These are phyloP conservation scores for Apiospora sp. DNA, from an alignment of 2,329 filamentous ascomycete species.

Conservation along the genomic window DNA sequence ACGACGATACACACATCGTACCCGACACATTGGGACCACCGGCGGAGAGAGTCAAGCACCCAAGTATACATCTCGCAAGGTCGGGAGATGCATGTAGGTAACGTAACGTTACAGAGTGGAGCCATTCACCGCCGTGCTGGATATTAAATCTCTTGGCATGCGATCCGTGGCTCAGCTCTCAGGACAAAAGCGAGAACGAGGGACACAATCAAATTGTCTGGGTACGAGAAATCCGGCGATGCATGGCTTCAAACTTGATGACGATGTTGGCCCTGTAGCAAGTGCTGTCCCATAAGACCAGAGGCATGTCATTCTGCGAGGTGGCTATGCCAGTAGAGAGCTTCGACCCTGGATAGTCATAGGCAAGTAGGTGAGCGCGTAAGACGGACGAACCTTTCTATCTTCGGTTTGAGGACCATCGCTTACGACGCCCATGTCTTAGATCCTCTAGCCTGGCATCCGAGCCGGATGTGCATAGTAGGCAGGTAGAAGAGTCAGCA, in stretches of 20 bases:
- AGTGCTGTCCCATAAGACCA: background rate
- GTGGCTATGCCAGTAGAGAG: background rate
- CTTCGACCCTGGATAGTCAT: background rate
- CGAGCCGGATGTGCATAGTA: background rate
- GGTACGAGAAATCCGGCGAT: background rate
- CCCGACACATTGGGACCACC: background rate
- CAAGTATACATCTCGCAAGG: background rate
- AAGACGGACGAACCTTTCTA: background rate
- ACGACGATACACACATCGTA: conserved; percentile 4
- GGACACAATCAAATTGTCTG: background rate
- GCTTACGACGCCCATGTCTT: conserved; percentile 13
- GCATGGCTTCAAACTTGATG: background rate
- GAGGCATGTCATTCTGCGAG: background rate
- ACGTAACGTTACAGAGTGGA: conserved; percentile 11
- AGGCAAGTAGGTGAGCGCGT: background rate
- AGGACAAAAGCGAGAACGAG: background rate
- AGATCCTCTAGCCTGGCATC: background rate
- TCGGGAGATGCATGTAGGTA: background rate
- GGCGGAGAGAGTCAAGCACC: background rate
- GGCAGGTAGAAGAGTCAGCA: background rate
- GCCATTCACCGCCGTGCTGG: background rate
- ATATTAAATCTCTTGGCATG: conserved; percentile 12
- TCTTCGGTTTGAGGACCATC: background rate
- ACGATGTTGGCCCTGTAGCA: background rate
- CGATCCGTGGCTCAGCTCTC: conserved; percentile 1